Conservation (phyloP, 306 rosid genomes). For the Inga leiocalycina region DNA sequence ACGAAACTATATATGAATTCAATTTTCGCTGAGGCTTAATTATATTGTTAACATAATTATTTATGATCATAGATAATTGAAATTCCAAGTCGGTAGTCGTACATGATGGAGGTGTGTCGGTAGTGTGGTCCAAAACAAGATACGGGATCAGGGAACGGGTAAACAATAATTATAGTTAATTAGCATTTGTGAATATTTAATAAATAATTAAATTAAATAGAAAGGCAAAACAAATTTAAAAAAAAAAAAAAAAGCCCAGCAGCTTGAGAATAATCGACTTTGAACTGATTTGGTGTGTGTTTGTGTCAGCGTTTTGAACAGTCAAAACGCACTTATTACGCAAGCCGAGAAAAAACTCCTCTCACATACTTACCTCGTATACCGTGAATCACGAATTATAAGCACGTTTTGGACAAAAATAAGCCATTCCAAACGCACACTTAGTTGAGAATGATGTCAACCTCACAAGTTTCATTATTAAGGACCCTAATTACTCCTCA, state of each 20-base stretch:
- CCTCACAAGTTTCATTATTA: not conserved
- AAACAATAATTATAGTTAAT: not conserved
- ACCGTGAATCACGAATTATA: too few relatives aligned
- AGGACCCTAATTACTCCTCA: conserved; percentile 32
- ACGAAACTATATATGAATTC: too few relatives aligned
- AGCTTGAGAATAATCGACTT: not conserved
- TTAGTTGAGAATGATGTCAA: conserved; percentile 30
- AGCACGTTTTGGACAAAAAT: too few relatives aligned
- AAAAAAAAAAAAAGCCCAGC: not conserved
- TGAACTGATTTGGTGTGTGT: too few relatives aligned
- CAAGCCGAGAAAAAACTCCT: too few relatives aligned
- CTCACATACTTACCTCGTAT: too few relatives aligned
- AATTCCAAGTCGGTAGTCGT: not conserved
- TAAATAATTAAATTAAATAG: not conserved
- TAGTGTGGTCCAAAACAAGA: not conserved
- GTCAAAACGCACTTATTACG: too few relatives aligned
- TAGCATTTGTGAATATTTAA: not conserved
- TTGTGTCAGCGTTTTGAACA: too few relatives aligned
- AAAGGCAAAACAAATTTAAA: not conserved
- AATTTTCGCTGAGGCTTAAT: too few relatives aligned
- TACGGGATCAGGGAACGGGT: not conserved
- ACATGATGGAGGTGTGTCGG: not conserved
- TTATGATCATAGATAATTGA: not conserved
- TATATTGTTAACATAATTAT: not conserved
- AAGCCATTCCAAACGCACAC: too few relatives aligned